Base-by-base conservation (phyloP, 2,329 filamentous ascomycete genomes). In the Rhynchosporium secalis region DNA sequence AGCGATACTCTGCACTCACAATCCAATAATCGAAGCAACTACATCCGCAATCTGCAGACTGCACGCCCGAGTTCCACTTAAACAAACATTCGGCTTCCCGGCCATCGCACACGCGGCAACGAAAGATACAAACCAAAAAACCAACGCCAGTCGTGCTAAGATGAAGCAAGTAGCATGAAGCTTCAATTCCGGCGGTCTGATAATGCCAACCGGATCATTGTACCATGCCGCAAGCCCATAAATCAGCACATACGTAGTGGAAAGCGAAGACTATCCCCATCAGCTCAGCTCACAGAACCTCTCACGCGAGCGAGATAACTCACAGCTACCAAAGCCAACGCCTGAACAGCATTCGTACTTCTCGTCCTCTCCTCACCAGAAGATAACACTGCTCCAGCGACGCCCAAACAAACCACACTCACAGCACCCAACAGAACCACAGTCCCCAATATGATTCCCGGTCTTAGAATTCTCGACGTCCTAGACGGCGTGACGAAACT, bases 101-200 rank as follows among this genome's bases (percentile, higher is more conserved):
- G 70, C 38, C 7, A 68, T 63, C n/a, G 67, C 66, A 26, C 56
- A 60, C 0, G 66, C 62, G 5, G 61, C 56, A 6, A 70, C 63
- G 7, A 72, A 63, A 4, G 65, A 54, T n/a, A 66, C 33, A 12
- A 67, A 40, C 71, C 70, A 72, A 15, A 61, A 51, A 0, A 70
- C 56, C 28, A 72, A 56, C 12, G 55, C 52, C 13, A 72, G 41
- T 9, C 69, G 63, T 4, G 71, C 70, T 1, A 68, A 8, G n/a
- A 72, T 67, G 41, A 72, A 69, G 36, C 65, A 68, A 48, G 62
- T 58, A 7, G 63, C 68, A 62, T 71, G 71, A 4, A 68, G 38
- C 48, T 58, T 66, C 26, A 66, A 51, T 29, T 61, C 57, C 0
- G 70, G 70, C 4, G 68, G 68, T 13, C 67, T 61, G 4, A 64